phyloP scores from a whole-genome alignment of 148 eudicot genomes.

The Rhododendron ovatum region DNA sequence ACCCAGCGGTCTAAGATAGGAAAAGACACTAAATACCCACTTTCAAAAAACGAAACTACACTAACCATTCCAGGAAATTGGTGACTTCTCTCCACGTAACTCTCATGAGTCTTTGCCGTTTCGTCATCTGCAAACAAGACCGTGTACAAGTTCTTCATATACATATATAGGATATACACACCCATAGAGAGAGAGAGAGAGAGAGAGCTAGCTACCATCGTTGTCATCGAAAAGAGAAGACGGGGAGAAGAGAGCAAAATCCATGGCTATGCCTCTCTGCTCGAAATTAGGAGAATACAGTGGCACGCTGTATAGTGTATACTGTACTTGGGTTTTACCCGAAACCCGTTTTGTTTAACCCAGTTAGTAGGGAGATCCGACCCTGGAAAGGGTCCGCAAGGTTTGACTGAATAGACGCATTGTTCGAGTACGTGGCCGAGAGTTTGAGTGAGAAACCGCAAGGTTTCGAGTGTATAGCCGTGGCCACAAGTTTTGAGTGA shows the following conservation, averaged over 20 bases:
- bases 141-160: neutral
- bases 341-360: neutral
- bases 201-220: conserved; percentile 25
- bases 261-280: conserved; percentile 37
- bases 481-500: too few species aligned
- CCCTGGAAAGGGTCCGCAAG: too few species aligned
- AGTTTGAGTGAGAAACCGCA: too few species aligned
- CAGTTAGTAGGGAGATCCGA: too few species aligned
- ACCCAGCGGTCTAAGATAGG: neutral
- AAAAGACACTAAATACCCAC: neutral
- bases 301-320: neutral
- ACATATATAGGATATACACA: neutral
- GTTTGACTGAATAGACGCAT: too few species aligned
- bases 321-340: neutral
- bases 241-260: conserved; percentile 89
- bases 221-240: conserved; percentile 64
- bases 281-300: neutral
- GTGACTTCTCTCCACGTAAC: conserved; percentile 66
- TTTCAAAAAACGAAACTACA: neutral
- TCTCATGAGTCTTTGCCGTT: conserved; percentile 27
- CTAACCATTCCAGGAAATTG: conserved; percentile 80
- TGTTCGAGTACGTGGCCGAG: too few species aligned
- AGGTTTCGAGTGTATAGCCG: too few species aligned
- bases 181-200: neutral
- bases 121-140: conserved; percentile 48